Percentiles rank a stretch among this genome's conserved stretches.
phyloP scores from a whole-genome alignment of 306 rosid genomes.

The Vachellia collinsii region DNA sequence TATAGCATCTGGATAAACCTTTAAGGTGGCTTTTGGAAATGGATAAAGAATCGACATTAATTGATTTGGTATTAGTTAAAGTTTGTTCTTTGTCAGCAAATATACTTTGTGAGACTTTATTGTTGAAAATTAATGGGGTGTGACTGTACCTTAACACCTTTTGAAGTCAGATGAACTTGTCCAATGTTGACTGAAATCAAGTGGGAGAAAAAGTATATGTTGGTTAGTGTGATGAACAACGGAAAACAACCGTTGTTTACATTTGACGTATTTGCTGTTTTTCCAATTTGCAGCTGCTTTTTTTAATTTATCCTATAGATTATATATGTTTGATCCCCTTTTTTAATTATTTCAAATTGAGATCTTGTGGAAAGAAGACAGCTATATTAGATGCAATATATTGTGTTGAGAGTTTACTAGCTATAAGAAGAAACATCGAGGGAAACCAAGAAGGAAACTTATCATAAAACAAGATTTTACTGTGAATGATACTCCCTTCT shows the following conservation, averaged over 20 bases:
- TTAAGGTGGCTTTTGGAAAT: background rate
- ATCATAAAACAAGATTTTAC: too few relatives aligned
- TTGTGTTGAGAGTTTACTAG: background rate
- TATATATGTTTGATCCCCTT: too few relatives aligned
- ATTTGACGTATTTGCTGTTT: too few relatives aligned
- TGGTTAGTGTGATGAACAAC: background rate
- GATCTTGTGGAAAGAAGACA: background rate
- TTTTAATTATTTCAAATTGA: too few relatives aligned
- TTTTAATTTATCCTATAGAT: too few relatives aligned
- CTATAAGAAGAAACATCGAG: background rate
- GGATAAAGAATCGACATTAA: background rate
- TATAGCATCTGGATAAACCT: background rate
- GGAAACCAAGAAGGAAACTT: background rate
- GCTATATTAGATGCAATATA: background rate
- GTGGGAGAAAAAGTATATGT: too few relatives aligned
- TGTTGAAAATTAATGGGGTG: background rate
- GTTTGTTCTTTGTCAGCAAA: constrained; percentile 12
- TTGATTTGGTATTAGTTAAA: background rate
- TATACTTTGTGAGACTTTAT: background rate
- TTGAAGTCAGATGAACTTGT: background rate
- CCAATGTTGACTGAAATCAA: too few relatives aligned
- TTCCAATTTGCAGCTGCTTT: too few relatives aligned
- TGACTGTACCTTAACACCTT: background rate
- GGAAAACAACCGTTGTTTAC: background rate
- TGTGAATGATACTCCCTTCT: background rate